Evolutionary conservation across 768 basidiomycete species (phyloP), one percentile per base, ranked within the genome.

Genomic region (Tephrocybe sp.): DNA sequence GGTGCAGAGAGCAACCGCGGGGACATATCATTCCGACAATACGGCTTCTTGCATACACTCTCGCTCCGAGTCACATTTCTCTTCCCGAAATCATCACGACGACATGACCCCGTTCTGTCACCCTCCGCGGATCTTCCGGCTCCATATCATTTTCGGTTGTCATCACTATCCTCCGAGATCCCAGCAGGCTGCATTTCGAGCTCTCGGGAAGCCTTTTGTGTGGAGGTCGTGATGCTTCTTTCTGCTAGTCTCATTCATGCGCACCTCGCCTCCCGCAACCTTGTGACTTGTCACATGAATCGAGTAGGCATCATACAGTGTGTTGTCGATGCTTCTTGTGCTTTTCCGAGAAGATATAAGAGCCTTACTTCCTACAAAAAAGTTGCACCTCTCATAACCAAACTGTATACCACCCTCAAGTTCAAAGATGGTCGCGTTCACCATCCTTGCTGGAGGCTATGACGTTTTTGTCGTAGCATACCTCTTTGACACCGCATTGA

Each of bases 381-480:
- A 8, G 33, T 38, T 38, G 10, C 3, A 19, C 49, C 15, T 21
- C 43, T 29, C 15, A 25, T n/a, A n/a, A n/a, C n/a, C n/a, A 29
- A 15, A 19, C 23, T 25, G 12, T 4, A 29, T 3, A 24, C 22
- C 22, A 22, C 24, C n/a, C 33, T 6, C 30, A 11, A 13, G 13
- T 33, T 24, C 9, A 8, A 18, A 25, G 37, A 87, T 86, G 85
- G 84, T 86, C 56, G 74, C 79, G 47, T 80, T 83, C 59, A 83
- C 73, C 3, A 83, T 88, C 53, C 72, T 87, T 29, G 85, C 85
- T 24, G 84, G 85, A 27, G 84, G 84, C 13, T 86, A 79, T 59
- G 71, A 72, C 40, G 64, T 78, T 50, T 83, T 82, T 56, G 71
- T 88, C 46, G 80, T 80, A 2, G 77, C 81, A 0, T 86, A 86